These are phyloP conservation scores for Gastrodia elata DNA, from an alignment of 106 monocot genomes.

Conservation along the genomic window DNA sequence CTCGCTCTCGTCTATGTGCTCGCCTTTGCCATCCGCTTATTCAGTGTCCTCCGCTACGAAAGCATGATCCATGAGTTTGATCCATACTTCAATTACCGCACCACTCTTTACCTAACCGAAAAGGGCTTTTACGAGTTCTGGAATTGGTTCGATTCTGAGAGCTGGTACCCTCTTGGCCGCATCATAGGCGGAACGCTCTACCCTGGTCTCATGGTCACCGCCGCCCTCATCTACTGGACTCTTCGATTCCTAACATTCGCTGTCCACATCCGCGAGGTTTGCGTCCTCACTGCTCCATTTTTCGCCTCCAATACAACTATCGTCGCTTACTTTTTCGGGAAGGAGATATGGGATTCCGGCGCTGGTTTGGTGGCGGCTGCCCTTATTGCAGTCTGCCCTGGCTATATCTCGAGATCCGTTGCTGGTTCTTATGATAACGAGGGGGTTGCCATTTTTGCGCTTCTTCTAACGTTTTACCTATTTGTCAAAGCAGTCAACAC, in stretches of 20 bases:
- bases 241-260: slow-evolving; percentile 44
- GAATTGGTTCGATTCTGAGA: slow-evolving; percentile 82
- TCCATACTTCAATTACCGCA: slow-evolving; percentile 83
- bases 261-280: slow-evolving; percentile 78
- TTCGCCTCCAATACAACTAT: slow-evolving; percentile 69
- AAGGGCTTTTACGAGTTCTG: slow-evolving; percentile 70
- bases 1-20: slow-evolving; percentile 65
- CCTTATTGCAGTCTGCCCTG: slow-evolving; percentile 63
- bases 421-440: slow-evolving; percentile 77
- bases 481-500: slow-evolving; percentile 72
- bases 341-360: slow-evolving; percentile 64
- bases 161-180: slow-evolving; percentile 77
- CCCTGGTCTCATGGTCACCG: slow-evolving; percentile 78
- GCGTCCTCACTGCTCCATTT: slow-evolving; percentile 75
- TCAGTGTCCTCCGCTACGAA: slow-evolving; percentile 72
- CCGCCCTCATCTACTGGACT: slow-evolving; percentile 36
- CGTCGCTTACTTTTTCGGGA: slow-evolving; percentile 68
- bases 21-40: slow-evolving; percentile 65
- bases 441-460: slow-evolving; percentile 70
- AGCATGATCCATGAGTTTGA: slow-evolving; percentile 90
- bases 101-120: slow-evolving; percentile 56
- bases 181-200: slow-evolving; percentile 71
- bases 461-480: slow-evolving; percentile 60
- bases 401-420: slow-evolving; percentile 70
- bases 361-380: slow-evolving; percentile 66